Evolutionary conservation across 495 filamentous ascomycete species (phyloP), one percentile per base, ranked within the genome.

Genomic region (Penicillium simplicissimum): DNA sequence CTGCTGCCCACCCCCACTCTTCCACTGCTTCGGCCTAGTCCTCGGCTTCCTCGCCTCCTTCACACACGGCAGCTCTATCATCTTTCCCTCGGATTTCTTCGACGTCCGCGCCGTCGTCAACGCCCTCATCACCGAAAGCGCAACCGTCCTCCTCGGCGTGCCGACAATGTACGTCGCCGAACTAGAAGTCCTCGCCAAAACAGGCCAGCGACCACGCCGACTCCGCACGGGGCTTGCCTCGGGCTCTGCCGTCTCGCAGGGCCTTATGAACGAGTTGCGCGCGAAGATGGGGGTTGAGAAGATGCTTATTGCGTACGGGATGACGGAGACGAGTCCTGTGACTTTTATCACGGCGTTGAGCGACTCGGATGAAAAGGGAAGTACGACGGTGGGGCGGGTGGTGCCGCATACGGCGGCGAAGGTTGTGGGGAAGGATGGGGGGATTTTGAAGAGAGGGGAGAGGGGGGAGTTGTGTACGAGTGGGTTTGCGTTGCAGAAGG

Each of bases 141-240:
- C 82, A 19, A 94, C 90, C 0, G 91, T 89, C 0, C 80, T 96
- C 8, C 90, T 95, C 69, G 92, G 92, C 35, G 92, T 96, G 0
- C 85, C 91, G 8, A 96, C 92, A 40, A 96, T 96, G 92, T 94
- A 93, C 70, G 79, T 91, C 7, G 83, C 88, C 7, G 85, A 91
- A 66, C 76, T 96, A 13, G 90, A 93, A 63, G 77, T 90, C 1
- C 76, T 93, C 11, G 15, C 55, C 1, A 61, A 62, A 38, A 62
- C 48, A 3, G 52, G 58, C 4, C 61, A 66, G 8, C 52, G 49
- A 34, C 62, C 64, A 9, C 53, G 21, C 0, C 57, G 40, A 13
- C 64, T 72, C 3, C 51, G 69, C 3, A 69, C 64, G 0, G 69
- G 66, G 0, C 60, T 72, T 4, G 67, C 62, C 0, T 58, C 64